Base-by-base conservation (phyloP, 2,329 filamentous ascomycete genomes). In the Madurella fahalii region DNA sequence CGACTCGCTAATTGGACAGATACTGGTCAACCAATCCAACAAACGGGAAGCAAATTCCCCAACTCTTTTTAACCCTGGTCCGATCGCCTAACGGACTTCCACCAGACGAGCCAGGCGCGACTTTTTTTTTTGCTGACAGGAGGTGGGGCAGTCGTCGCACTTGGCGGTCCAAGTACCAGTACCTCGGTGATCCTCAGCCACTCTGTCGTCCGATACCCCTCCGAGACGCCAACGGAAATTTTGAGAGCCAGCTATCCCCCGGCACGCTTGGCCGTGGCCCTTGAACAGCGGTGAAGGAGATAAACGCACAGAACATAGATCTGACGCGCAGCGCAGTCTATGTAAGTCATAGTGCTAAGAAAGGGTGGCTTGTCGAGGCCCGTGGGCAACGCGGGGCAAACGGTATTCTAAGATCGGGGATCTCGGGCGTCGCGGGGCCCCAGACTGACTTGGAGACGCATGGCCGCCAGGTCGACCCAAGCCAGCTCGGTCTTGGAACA, bases 61-160 rank as follows among this genome's bases (percentile, higher is more conserved):
- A 66, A 64, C 63, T 65, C 59, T 66, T 66, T 65, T 62, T 41
- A 43, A 62, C 54, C 61, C 62, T 58, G 55, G 64, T 63, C 60
- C 60, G 60, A 62, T 59, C 52, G 54, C 45, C 56, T 54, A 53
- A 53, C 59, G 59, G 62, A 61, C 63, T 60, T 59, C 56, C 56
- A 58, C 58, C 54, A 51, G 52, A 58, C 53, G 47, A 53, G 53
- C 47, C 47, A 51, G 47, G 20, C 44, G 46, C 47, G 48, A 47
- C 15, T 49, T 46, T 53, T 44, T 47, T 50, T 55, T 48, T 31
- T 47, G 55, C 58, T 64, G 61, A 62, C 61, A 57, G 53, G 40
- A 39, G 48, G 56, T 52, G 57, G 54, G 54, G 44, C 18, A 25
- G 56, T 55, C 44, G 41, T 37, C 42, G 40, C 43, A 32, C 48